A percentile compares a stretch with the other conserved stretches of the same genome.
These are phyloP conservation scores for Fusarium sp. DNA, from an alignment of 2,329 filamentous ascomycete species.

Conservation along the genomic window DNA sequence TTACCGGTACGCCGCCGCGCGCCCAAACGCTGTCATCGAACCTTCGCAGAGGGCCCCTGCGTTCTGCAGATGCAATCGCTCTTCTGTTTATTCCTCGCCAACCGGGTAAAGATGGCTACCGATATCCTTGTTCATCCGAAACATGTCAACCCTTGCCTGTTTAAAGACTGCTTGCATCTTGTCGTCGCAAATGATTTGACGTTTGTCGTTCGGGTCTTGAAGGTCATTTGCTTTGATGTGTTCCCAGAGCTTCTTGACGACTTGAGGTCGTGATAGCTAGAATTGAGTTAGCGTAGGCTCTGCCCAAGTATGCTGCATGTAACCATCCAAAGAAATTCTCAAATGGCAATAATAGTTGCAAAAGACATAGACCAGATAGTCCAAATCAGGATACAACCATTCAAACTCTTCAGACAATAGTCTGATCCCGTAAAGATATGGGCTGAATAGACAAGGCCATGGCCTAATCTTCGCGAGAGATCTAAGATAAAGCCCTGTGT, in stretches of 20 bases:
- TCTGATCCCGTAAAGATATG: background rate
- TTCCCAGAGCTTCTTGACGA: slow-evolving; percentile 95
- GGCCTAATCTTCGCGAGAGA: background rate
- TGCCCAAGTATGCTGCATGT: background rate
- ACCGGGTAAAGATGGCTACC: slow-evolving; percentile 88
- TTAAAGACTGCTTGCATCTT: slow-evolving; percentile 93
- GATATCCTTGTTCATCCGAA: slow-evolving; percentile 98
- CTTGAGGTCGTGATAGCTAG: slow-evolving; percentile 90
- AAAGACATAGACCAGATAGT: background rate
- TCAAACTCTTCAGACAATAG: background rate
- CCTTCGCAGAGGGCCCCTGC: slow-evolving; percentile 11
- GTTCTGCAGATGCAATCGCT: background rate
- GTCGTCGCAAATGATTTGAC: slow-evolving; percentile 93
- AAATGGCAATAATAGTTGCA: background rate
- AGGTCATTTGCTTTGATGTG: slow-evolving; percentile 90
- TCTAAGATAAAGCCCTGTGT: background rate
- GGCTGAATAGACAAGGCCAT: background rate
- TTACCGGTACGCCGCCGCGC: slow-evolving; percentile 43
- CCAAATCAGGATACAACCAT: background rate
- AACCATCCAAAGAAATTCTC: background rate
- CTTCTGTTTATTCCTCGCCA: slow-evolving; percentile 59
- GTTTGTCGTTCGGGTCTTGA: slow-evolving; percentile 90
- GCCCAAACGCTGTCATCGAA: slow-evolving; percentile 40
- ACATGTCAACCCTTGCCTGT: slow-evolving; percentile 93
- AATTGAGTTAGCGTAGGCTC: slow-evolving; percentile 11